Conservation (phyloP, 2,329 filamentous ascomycete species). For the Pestalotiopsis fici region DNA sequence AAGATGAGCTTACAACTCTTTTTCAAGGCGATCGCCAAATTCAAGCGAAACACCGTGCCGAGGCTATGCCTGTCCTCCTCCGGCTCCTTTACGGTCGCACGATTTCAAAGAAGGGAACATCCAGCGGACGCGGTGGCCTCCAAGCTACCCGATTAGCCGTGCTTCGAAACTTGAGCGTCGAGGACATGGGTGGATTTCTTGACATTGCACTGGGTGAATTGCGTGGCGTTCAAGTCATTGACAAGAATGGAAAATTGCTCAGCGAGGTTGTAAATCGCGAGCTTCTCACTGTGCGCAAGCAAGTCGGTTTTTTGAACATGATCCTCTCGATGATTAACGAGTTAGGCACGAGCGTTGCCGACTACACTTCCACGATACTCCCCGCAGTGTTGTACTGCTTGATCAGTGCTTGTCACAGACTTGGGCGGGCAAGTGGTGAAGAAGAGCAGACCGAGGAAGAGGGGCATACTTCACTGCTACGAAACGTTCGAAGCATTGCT, state of each 20-base stretch:
- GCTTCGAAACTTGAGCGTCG: slow-evolving; percentile 72
- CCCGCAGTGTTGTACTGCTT: slow-evolving; percentile 82
- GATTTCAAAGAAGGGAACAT: slow-evolving; percentile 76
- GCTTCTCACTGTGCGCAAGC: slow-evolving; percentile 70
- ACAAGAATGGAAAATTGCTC: slow-evolving; percentile 50
- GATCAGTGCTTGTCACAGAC: slow-evolving; percentile 65
- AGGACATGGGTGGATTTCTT: slow-evolving; percentile 80
- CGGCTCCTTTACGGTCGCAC: slow-evolving; percentile 87
- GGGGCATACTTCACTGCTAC: slow-evolving; percentile 59
- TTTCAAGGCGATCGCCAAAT: slow-evolving; percentile 76
- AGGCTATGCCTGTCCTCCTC: slow-evolving; percentile 83
- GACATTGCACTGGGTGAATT: slow-evolving; percentile 78
- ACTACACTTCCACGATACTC: slow-evolving; percentile 69
- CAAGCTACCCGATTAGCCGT: slow-evolving; percentile 80
- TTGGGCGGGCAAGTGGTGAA: slow-evolving; percentile 42
- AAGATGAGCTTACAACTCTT: slow-evolving; percentile 90
- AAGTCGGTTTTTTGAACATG: slow-evolving; percentile 92
- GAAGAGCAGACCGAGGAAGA: slow-evolving; percentile 38
- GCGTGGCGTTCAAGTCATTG: slow-evolving; percentile 59
- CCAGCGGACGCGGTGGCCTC: slow-evolving; percentile 78
- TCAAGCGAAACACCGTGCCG: slow-evolving; percentile 68
- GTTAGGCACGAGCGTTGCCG: slow-evolving; percentile 71
- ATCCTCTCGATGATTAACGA: slow-evolving; percentile 83
- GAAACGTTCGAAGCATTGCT: slow-evolving; percentile 68
- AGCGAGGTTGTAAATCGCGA: slow-evolving; percentile 58